Evolutionary conservation across 192 early-diverging fungal genomes (phyloP).

Genomic region (Dissophora ornata): DNA sequence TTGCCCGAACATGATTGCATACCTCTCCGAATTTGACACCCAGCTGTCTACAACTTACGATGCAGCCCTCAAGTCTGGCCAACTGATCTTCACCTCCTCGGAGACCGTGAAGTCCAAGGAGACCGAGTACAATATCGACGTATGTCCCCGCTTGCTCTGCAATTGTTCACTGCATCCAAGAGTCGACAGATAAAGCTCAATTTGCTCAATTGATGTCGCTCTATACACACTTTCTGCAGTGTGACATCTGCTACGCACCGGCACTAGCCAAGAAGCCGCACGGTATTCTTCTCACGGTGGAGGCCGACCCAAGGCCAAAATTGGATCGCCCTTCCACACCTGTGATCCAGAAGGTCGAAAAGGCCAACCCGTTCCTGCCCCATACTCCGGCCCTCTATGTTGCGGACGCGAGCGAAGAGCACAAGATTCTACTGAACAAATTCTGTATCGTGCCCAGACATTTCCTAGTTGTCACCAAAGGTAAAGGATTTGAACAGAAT

Average conservation of each 20-base stretch:
- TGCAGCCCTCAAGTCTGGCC: constrained; percentile 16
- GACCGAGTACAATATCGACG: constrained; percentile 29
- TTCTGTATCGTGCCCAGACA: constrained; percentile 66
- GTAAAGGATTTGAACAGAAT: too few relatives aligned
- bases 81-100: constrained; percentile 25
- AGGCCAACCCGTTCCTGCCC: constrained; percentile 61
- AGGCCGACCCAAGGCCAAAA: constrained; percentile 4
- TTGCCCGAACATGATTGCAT: constrained; percentile 19
- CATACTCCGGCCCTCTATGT: constrained; percentile 62
- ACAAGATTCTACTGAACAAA: constrained; percentile 67
- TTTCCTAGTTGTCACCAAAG: constrained; percentile 67
- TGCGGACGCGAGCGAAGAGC: constrained; percentile 49
- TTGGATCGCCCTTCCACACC: constrained; percentile 12
- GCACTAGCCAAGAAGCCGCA: constrained; percentile 53
- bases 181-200: too few relatives aligned
- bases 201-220: too few relatives aligned
- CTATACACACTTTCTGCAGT: constrained; percentile 50
- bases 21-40: constrained; percentile 12
- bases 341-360: constrained; percentile 17
- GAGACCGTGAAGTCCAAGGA: constrained; percentile 15
- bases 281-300: constrained; percentile 15
- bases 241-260: constrained; percentile 60
- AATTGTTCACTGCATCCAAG: too few relatives aligned
- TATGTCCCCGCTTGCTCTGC: neutral
- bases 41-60: constrained; percentile 14